Base-by-base conservation (phyloP, 768 basidiomycete genomes). In the Tylopilus felleus region DNA sequence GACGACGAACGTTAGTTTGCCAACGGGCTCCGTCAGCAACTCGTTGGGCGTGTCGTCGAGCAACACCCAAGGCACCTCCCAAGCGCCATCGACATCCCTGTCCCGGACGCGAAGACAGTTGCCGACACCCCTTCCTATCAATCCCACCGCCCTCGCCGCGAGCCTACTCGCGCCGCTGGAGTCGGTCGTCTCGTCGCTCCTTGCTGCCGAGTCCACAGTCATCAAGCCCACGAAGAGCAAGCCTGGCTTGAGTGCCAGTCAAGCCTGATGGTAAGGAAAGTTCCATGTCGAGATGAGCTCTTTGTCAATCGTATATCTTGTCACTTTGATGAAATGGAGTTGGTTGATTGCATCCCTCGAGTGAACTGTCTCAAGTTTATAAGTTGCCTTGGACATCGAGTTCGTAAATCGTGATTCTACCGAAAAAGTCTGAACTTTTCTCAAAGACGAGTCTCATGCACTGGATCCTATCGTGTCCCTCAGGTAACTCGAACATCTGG, bases 381-480 rank as follows among this genome's bases (percentile, higher is more conserved):
- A 55, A 36, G 21, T 51, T 21, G 1, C 72, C 73, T 51, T 74
- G 53, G 28, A 77, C 28, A 40, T 59, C 65, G 35, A 90, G 62
- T 64, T 90, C 84, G 64, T 91, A 91, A 39, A 91, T 65, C 8
- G 82, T 88, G 41, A 91, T 77, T 68, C 90, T 78, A 49, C 90
- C 90, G 64, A 91, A 93, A 63, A 92, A 88, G 71, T 92, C 90
- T 19, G 90, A 91, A 66, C 88, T 89, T 65, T 83, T 79, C 60
- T 89, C 85, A 56, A 93, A 93, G 6, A 88, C 73, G 13, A 93
- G 68, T 68, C 80, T 86, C 58, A 93, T 54, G 17, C 75, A 73
- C 52, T 60, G 69, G 16, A 84, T 70, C 39, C 39, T 16, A 28
- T 66, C 61, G 25, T 67, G 8, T 9, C 36, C 51, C 14, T 65